These are phyloP conservation scores for Dendrobium officinale DNA, from an alignment of 106 monocot genomes.

Conservation along the genomic window DNA sequence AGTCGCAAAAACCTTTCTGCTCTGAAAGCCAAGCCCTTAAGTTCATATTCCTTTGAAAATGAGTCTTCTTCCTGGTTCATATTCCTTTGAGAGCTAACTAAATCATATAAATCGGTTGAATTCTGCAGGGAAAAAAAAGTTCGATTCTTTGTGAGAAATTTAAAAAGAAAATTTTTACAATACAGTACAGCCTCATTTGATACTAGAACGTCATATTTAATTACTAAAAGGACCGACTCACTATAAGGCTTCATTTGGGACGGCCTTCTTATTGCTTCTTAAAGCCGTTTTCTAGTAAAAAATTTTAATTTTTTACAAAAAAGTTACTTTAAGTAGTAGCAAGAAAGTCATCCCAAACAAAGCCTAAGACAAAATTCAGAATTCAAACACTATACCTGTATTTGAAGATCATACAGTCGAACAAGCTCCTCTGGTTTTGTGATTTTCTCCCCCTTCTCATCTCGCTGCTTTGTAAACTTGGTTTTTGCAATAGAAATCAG, in stretches of 20 bases:
- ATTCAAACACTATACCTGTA: constrained; percentile 54
- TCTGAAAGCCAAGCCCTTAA: constrained; percentile 66
- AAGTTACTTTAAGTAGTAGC: no score
- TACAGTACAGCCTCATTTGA: neutral
- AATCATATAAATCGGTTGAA: constrained; percentile 77
- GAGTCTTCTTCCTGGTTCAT: constrained; percentile 67
- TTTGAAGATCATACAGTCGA: constrained; percentile 89
- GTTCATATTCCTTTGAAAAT: constrained; percentile 64
- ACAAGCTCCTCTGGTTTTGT: constrained; percentile 98
- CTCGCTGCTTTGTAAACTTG: constrained; percentile 69
- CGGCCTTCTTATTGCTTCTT: no score
- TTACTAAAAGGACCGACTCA: neutral
- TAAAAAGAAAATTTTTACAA: neutral
- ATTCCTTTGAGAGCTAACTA: constrained; percentile 93
- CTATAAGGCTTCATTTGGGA: neutral
- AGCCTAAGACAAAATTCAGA: neutral
- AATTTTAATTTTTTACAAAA: no score
- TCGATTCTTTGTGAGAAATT: neutral
- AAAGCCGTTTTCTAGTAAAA: no score
- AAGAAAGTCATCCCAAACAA: no score
- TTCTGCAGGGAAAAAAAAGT: constrained; percentile 48
- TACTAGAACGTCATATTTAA: constrained; percentile 6
- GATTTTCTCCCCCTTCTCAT: constrained; percentile 75
- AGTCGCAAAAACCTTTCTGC: constrained; percentile 66
- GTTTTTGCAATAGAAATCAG: constrained; percentile 72